Evolutionary conservation across 306 rosid species (phyloP).

Genomic region (Glycine tomentella): DNA sequence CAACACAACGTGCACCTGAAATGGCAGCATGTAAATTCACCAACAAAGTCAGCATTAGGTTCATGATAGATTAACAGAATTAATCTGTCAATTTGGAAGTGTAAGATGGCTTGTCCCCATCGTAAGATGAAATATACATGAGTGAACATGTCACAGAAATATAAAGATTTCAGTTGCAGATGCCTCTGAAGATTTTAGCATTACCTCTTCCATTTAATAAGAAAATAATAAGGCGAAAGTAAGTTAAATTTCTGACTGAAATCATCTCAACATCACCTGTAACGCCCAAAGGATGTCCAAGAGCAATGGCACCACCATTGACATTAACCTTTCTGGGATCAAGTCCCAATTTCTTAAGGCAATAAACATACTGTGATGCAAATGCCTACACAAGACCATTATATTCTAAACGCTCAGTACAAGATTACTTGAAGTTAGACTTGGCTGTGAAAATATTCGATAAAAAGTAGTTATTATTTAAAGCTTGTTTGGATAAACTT

Average conservation of each 20-base stretch:
- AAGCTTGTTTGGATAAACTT: not conserved
- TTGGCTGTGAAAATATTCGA: slow-evolving; percentile 8
- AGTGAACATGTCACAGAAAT: slow-evolving; percentile 1
- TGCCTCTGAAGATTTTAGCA: slow-evolving; percentile 19
- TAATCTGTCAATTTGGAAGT: slow-evolving; percentile 1
- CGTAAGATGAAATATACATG: slow-evolving; percentile 11
- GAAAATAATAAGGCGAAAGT: not conserved
- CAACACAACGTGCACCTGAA: slow-evolving; percentile 86
- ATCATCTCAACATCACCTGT: slow-evolving; percentile 62
- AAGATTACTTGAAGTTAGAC: not conserved
- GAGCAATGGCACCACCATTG: slow-evolving; percentile 93
- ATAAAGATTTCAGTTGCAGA: not conserved
- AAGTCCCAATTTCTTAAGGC: slow-evolving; percentile 84
- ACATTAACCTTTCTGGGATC: slow-evolving; percentile 80
- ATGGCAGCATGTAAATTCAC: slow-evolving; percentile 18
- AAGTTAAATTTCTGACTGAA: not conserved
- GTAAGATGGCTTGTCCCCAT: slow-evolving; percentile 13
- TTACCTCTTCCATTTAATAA: not conserved
- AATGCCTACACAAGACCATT: slow-evolving; percentile 72
- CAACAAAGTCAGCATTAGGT: slow-evolving; percentile 27
- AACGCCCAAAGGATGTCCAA: slow-evolving; percentile 95
- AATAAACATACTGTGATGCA: slow-evolving; percentile 88
- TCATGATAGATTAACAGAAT: slow-evolving; percentile 13
- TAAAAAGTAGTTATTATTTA: not conserved
- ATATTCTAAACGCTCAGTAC: slow-evolving; percentile 14